Evolutionary conservation across 148 eudicot species (phyloP).

Genomic region (Amaranthus cruentus): DNA sequence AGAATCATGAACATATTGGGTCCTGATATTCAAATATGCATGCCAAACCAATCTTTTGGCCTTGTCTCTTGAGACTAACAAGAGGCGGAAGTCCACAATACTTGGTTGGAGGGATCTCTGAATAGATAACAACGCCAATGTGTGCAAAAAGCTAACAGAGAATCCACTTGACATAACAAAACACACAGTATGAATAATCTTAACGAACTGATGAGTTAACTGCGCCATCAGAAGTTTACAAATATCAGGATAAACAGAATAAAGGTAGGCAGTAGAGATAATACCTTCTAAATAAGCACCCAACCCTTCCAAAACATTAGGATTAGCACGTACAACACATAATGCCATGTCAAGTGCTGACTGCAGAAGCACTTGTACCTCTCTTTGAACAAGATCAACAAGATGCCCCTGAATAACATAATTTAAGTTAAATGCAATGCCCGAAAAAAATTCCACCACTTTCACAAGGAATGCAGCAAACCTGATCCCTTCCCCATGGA

Average conservation of each 20-base stretch:
- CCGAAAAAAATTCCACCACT: neutral
- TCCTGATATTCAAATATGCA: neutral
- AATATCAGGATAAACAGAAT: neutral
- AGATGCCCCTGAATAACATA: conserved; percentile 64
- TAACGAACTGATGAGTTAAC: no score
- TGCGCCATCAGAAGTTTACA: neutral
- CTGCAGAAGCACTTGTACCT: conserved; percentile 72
- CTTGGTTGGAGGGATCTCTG: neutral
- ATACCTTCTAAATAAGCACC: conserved; percentile 94
- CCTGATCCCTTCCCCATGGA: conserved; percentile 89
- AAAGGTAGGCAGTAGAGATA: neutral
- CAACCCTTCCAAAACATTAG: conserved; percentile 83
- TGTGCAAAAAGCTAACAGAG: neutral
- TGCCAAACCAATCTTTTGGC: neutral
- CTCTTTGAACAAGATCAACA: conserved; percentile 88
- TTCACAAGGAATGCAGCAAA: conserved; percentile 10
- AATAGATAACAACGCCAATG: neutral
- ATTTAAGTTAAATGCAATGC: conserved; percentile 10
- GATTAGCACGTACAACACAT: conserved; percentile 81
- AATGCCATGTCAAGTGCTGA: conserved; percentile 88
- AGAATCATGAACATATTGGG: neutral
- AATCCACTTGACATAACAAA: neutral
- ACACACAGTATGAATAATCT: neutral
- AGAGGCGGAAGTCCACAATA: neutral
- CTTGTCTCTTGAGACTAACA: neutral